Evolutionary conservation across 768 basidiomycete species (phyloP).

Genomic region (Podaxis sp.): DNA sequence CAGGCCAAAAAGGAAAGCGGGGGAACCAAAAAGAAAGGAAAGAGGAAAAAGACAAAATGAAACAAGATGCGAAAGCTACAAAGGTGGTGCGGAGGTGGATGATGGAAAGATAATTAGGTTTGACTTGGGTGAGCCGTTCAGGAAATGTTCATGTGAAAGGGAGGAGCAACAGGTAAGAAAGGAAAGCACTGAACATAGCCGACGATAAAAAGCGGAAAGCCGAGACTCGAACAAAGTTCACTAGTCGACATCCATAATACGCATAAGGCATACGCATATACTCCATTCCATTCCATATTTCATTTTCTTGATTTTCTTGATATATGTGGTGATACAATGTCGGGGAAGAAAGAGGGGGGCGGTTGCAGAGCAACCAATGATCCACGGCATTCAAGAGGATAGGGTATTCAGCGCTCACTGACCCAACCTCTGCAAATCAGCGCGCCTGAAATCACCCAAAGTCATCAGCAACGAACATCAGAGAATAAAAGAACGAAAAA

Average conservation of each 20-base stretch:
- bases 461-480: constrained; percentile 1
- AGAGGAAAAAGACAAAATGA: background rate
- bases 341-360: background rate
- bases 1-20: background rate
- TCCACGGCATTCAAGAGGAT: background rate
- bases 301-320: background rate
- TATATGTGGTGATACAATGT: constrained; percentile 4
- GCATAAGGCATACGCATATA: background rate
- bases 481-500: constrained; percentile 22
- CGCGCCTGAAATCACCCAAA: constrained; percentile 35
- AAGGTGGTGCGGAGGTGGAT: background rate
- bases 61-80: constrained; percentile 14
- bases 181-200: background rate
- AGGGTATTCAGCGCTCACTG: constrained; percentile 4
- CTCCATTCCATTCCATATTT: background rate
- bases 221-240: background rate
- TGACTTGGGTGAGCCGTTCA: background rate
- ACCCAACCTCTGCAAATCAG: constrained; percentile 38
- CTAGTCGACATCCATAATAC: background rate
- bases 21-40: background rate
- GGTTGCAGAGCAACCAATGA: background rate
- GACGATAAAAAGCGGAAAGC: background rate
- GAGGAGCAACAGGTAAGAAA: background rate
- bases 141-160: background rate
- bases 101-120: constrained; percentile 1